A percentile compares a stretch with the other conserved stretches of the same genome.
Conservation (phyloP, 306 rosid genomes). For the Prunus armeniaca region DNA sequence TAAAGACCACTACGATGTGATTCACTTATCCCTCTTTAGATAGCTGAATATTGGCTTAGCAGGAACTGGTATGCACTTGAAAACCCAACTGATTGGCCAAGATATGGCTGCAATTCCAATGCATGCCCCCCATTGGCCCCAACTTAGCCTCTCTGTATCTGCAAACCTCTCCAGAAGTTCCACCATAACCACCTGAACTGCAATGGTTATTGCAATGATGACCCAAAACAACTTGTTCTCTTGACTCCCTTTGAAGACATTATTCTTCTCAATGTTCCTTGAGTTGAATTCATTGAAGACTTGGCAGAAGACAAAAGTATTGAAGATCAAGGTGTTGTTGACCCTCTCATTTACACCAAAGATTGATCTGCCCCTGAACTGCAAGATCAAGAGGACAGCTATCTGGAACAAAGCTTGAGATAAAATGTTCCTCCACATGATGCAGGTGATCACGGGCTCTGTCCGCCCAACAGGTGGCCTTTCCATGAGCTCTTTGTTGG, state of each 20-base stretch:
- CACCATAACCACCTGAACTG: constrained; percentile 35
- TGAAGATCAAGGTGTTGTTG: constrained; percentile 31
- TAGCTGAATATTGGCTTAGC: constrained; percentile 1
- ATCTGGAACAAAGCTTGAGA: constrained; percentile 27
- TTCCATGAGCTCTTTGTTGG: constrained; percentile 25
- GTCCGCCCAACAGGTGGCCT: constrained; percentile 13
- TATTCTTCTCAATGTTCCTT: constrained; percentile 28
- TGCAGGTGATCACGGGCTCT: constrained; percentile 28
- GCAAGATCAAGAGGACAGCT: constrained; percentile 17
- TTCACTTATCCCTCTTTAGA: background rate
- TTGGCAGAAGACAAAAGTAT: constrained; percentile 30
- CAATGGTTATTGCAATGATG: constrained; percentile 20
- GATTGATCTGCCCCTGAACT: constrained; percentile 23
- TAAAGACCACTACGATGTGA: background rate
- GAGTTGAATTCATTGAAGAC: constrained; percentile 32
- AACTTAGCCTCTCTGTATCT: constrained; percentile 24
- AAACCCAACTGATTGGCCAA: constrained; percentile 28
- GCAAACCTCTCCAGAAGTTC: constrained; percentile 29
- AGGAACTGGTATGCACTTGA: constrained; percentile 23
- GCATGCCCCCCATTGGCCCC: constrained; percentile 30
- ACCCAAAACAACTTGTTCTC: constrained; percentile 25
- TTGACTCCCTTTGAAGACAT: constrained; percentile 24
- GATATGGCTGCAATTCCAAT: constrained; percentile 18
- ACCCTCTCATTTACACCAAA: constrained; percentile 16
- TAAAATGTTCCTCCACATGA: constrained; percentile 34